These are phyloP conservation scores for Echria macrotheca DNA, from an alignment of 495 filamentous ascomycete genomes.

Conservation along the genomic window DNA sequence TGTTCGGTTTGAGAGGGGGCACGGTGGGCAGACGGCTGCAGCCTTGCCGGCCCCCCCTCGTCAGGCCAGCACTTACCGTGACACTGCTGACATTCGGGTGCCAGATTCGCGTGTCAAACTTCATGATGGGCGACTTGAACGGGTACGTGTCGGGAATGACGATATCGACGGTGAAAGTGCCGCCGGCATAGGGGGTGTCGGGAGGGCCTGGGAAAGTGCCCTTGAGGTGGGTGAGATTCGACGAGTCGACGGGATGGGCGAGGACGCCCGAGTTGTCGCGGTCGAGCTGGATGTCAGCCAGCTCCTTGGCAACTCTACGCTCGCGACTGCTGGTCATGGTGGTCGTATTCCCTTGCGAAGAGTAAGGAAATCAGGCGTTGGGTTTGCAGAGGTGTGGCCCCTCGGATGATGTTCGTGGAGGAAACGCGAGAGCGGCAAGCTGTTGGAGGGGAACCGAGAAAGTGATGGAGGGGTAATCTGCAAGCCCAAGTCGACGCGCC, in stretches of 20 bases:
- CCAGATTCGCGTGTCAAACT: constrained; percentile 94
- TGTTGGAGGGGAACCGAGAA: constrained; percentile 6
- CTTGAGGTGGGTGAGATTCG: constrained; percentile 76
- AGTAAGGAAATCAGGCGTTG: background rate
- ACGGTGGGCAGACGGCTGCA: background rate
- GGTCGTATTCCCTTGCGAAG: background rate
- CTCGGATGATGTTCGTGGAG: background rate
- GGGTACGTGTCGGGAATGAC: constrained; percentile 85
- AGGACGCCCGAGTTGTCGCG: constrained; percentile 62
- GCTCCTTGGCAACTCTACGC: constrained; percentile 86
- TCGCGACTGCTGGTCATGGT: constrained; percentile 70
- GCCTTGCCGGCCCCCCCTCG: too few species aligned
- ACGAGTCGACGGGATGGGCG: constrained; percentile 56
- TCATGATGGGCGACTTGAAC: constrained; percentile 88
- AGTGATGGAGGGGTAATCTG: constrained; percentile 8
- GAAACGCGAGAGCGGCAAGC: background rate
- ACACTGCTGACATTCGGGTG: constrained; percentile 96
- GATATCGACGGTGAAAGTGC: constrained; percentile 78
- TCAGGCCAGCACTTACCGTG: too few species aligned
- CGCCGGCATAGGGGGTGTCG: constrained; percentile 90
- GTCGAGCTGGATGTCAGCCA: constrained; percentile 79
- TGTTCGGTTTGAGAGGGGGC: too few species aligned
- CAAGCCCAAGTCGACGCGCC: background rate
- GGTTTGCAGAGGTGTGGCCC: background rate
- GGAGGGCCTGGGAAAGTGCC: constrained; percentile 84